A percentile compares a stretch with the other conserved stretches of the same genome.
These are phyloP conservation scores for Dryas alaskensis DNA, from an alignment of 306 rosid species.

Conservation along the genomic window DNA sequence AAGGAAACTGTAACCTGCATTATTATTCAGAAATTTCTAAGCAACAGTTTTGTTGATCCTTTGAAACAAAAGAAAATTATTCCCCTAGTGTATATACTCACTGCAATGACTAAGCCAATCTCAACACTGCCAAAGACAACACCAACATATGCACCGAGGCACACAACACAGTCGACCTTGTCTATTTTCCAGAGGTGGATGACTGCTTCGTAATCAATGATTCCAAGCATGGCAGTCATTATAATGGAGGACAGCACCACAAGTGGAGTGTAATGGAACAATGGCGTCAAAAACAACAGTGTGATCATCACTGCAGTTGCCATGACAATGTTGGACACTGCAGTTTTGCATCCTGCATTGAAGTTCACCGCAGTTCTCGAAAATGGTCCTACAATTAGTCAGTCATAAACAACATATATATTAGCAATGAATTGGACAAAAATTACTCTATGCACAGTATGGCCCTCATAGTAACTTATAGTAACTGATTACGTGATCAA, in stretches of 20 bases:
- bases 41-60: neutral
- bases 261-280: conserved; percentile 48
- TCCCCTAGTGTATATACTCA: conserved; percentile 9
- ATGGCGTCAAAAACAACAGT: conserved; percentile 42
- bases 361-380: conserved; percentile 47
- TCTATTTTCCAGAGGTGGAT: conserved; percentile 53
- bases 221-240: conserved; percentile 44
- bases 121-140: conserved; percentile 45
- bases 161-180: conserved; percentile 39
- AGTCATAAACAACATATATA: neutral
- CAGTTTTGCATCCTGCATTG: conserved; percentile 56
- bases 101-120: conserved; percentile 43
- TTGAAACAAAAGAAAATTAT: neutral
- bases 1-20: conserved; percentile 40
- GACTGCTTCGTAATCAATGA: conserved; percentile 38
- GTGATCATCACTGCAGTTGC: conserved; percentile 45
- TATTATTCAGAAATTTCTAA: neutral
- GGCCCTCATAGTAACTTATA: too few species aligned
- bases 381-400: conserved; percentile 40
- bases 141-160: conserved; percentile 39
- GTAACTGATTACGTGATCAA: too few species aligned
- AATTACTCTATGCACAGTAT: too few species aligned
- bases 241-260: conserved; percentile 51
- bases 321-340: conserved; percentile 47
- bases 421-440: too few species aligned